These are phyloP conservation scores for Coccomyxa subellipsoidea DNA, from an alignment of 163 green algal genomes.

Conservation along the genomic window DNA sequence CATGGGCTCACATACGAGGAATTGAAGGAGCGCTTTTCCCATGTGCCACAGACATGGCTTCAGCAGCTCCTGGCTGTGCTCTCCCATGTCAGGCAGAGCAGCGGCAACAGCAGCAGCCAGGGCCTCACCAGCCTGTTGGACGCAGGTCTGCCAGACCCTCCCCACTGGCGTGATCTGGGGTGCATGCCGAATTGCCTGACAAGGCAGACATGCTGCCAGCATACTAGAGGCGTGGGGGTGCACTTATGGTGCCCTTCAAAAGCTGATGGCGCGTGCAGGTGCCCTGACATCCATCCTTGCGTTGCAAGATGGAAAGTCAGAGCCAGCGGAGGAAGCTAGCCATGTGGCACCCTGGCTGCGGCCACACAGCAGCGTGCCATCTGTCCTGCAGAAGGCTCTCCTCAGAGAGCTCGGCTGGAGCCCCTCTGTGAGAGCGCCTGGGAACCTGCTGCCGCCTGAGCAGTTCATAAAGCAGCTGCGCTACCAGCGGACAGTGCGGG, in stretches of 20 bases:
- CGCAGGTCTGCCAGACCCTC: background rate
- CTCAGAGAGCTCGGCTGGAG: background rate
- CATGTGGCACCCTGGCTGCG: background rate
- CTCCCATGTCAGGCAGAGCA: constrained; percentile 6
- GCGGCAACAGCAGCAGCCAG: background rate
- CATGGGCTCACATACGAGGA: constrained; percentile 23
- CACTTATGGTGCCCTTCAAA: background rate
- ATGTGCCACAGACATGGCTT: constrained; percentile 26
- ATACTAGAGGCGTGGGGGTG: background rate
- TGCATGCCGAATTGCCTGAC: background rate
- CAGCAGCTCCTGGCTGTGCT: constrained; percentile 20
- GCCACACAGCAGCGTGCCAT: background rate
- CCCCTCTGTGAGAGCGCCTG: background rate
- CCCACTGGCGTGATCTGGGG: background rate
- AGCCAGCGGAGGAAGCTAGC: background rate
- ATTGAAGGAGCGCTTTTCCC: constrained; percentile 26
- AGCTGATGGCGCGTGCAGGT: background rate
- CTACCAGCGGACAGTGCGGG: constrained; percentile 57
- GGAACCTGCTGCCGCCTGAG: constrained; percentile 3
- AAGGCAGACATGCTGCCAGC: background rate
- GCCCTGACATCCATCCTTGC: background rate
- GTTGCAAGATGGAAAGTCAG: background rate
- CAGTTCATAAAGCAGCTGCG: constrained; percentile 10
- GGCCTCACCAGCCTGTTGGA: constrained; percentile 30
- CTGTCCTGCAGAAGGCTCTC: background rate